These are phyloP conservation scores for Pseudofabraea citricarpa DNA, from an alignment of 2,329 filamentous ascomycete species.

Conservation along the genomic window DNA sequence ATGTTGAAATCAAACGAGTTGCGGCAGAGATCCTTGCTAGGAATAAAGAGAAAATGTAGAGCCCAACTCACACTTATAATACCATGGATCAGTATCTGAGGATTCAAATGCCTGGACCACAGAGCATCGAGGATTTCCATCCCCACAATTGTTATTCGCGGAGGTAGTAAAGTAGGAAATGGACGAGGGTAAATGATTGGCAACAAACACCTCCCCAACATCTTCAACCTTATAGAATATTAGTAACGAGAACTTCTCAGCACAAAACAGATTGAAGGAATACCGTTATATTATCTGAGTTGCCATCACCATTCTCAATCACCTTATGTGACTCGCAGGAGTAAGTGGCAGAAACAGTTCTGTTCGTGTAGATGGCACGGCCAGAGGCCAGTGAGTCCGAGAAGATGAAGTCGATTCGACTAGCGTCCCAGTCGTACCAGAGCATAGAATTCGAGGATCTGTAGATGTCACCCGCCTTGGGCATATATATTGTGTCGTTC, in stretches of 20 bases:
- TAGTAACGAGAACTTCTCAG: not conserved
- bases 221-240: conserved; percentile 5
- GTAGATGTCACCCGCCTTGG: conserved; percentile 22
- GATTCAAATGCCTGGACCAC: conserved; percentile 34
- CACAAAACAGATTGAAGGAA: not conserved
- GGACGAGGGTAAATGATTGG: conserved; percentile 25
- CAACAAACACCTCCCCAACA: conserved; percentile 16
- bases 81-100: conserved; percentile 32
- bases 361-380: conserved; percentile 26
- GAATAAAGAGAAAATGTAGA: too few species aligned
- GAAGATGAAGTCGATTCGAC: conserved; percentile 32
- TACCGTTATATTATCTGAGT: conserved; percentile 22
- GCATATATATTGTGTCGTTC: conserved; percentile 16
- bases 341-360: conserved; percentile 27
- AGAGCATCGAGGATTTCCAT: conserved; percentile 13
- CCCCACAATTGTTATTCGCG: conserved; percentile 18
- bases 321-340: conserved; percentile 29
- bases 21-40: too few species aligned
- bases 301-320: conserved; percentile 28
- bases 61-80: conserved; percentile 29
- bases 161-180: conserved; percentile 34
- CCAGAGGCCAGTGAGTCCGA: conserved; percentile 24
- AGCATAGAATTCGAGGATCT: conserved; percentile 7
- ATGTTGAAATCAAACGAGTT: too few species aligned
- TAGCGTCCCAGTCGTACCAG: conserved; percentile 9